phyloP scores from a whole-genome alignment of 768 basidiomycete genomes.

The Coprinopsis sp. region DNA sequence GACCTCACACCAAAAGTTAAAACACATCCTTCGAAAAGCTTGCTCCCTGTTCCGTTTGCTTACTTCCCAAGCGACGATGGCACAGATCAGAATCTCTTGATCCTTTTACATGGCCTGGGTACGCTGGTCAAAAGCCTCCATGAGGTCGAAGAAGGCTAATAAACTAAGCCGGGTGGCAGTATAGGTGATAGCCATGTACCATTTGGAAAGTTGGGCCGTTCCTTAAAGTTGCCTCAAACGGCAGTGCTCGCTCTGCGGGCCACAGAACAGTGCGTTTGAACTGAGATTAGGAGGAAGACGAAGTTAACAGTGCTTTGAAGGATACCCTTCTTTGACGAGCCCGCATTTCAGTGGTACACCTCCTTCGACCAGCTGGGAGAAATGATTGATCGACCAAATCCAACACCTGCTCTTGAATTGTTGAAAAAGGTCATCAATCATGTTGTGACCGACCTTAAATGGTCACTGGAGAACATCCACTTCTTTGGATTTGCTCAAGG shows the following conservation, averaged over 20 bases:
- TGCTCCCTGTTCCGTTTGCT: constrained; percentile 51
- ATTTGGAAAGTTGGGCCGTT: constrained; percentile 68
- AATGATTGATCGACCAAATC: constrained; percentile 64
- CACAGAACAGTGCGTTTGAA: constrained; percentile 69
- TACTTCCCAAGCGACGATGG: constrained; percentile 79
- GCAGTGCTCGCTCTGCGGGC: constrained; percentile 78
- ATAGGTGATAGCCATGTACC: constrained; percentile 81
- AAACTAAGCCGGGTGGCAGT: not conserved
- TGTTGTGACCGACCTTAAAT: constrained; percentile 55
- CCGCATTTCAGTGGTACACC: constrained; percentile 82
- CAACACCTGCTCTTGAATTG: constrained; percentile 58
- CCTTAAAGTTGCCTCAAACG: constrained; percentile 85
- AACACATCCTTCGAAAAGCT: not conserved
- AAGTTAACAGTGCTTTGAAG: constrained; percentile 31
- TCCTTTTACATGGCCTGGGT: constrained; percentile 88
- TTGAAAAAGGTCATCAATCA: constrained; percentile 50
- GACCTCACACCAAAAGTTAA: constrained; percentile 5
- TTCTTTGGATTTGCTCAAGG: constrained; percentile 89
- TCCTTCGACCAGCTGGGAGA: constrained; percentile 82
- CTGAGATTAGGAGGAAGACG: not conserved
- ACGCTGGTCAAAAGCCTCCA: constrained; percentile 12
- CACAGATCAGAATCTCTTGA: constrained; percentile 78
- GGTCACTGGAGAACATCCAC: constrained; percentile 71
- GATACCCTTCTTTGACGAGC: constrained; percentile 73
- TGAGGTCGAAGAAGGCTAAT: not conserved